phyloP scores from a whole-genome alignment of 805 yeast species.

The Zygosaccharomyces pseudorouxii region DNA sequence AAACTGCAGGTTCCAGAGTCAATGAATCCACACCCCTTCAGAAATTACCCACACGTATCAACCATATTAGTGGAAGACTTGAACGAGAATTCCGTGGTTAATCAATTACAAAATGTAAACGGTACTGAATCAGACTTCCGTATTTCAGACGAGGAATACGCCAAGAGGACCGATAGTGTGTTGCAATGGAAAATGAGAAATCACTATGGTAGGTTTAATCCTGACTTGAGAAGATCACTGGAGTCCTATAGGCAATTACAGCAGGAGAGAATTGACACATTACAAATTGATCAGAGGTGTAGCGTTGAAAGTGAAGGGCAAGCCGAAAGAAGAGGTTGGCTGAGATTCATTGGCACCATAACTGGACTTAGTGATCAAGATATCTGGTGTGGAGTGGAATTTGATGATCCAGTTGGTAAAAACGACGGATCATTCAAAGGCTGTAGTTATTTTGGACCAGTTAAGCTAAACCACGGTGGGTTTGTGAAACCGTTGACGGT shows the following conservation, averaged over 20 bases:
- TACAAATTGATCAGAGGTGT: constrained; percentile 53
- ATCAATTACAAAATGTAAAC: constrained; percentile 29
- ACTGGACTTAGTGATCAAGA: constrained; percentile 46
- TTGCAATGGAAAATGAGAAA: constrained; percentile 70
- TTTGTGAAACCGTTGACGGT: constrained; percentile 69
- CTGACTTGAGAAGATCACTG: constrained; percentile 38
- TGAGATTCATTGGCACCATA: constrained; percentile 66
- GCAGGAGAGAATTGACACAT: constrained; percentile 30
- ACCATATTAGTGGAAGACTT: constrained; percentile 49
- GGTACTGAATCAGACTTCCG: constrained; percentile 16
- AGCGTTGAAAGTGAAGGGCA: constrained; percentile 32
- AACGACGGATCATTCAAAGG: constrained; percentile 76
- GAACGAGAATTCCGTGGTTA: constrained; percentile 49
- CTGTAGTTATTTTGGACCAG: constrained; percentile 52
- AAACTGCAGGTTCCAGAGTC: not conserved
- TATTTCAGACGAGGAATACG: constrained; percentile 40
- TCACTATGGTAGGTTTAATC: constrained; percentile 69
- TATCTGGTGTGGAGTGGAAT: constrained; percentile 79
- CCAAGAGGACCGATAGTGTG: constrained; percentile 55
- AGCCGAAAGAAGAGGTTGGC: constrained; percentile 56
- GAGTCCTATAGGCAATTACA: constrained; percentile 27
- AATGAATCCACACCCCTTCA: not conserved
- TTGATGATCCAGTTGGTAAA: constrained; percentile 83
- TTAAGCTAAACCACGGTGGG: constrained; percentile 57
- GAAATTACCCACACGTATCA: not conserved